Percentiles rank a stretch among this genome's conserved stretches.
Conservation (phyloP, 805 yeast species). For the Huiozyma naganishii region DNA sequence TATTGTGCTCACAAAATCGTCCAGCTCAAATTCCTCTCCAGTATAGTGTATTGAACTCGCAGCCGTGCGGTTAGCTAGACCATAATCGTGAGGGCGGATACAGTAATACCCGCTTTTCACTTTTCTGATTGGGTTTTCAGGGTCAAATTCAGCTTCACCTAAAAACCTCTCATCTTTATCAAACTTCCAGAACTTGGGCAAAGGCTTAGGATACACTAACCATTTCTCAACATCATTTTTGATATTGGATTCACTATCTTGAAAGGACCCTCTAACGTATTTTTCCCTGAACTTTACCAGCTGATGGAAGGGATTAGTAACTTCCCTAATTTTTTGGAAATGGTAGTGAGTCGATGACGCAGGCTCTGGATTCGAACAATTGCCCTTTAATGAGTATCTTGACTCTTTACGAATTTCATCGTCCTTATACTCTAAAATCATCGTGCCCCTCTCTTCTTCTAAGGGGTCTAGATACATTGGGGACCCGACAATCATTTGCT, state of each 20-base stretch:
- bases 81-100: conserved; percentile 13
- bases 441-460: conserved; percentile 7
- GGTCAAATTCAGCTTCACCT: conserved; percentile 7
- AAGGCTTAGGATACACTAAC: conserved; percentile 78
- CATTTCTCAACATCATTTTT: conserved; percentile 51
- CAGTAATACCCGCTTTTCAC: conserved; percentile 4
- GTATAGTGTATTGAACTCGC: conserved; percentile 11
- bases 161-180: conserved; percentile 23
- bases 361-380: conserved; percentile 3
- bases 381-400: background rate
- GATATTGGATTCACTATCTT: conserved; percentile 61
- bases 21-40: conserved; percentile 29
- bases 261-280: conserved; percentile 54
- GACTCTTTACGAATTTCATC: background rate
- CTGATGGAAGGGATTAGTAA: conserved; percentile 10
- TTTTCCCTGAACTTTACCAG: conserved; percentile 47
- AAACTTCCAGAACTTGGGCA: conserved; percentile 34
- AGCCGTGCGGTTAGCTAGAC: background rate
- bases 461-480: conserved; percentile 24
- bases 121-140: background rate
- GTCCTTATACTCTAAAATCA: background rate
- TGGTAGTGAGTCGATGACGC: conserved; percentile 7
- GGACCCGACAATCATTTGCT: conserved; percentile 24
- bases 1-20: conserved; percentile 18
- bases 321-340: conserved; percentile 6